Conservation (phyloP, 2,329 filamentous ascomycete species). For the Sclerotinia borealis region DNA sequence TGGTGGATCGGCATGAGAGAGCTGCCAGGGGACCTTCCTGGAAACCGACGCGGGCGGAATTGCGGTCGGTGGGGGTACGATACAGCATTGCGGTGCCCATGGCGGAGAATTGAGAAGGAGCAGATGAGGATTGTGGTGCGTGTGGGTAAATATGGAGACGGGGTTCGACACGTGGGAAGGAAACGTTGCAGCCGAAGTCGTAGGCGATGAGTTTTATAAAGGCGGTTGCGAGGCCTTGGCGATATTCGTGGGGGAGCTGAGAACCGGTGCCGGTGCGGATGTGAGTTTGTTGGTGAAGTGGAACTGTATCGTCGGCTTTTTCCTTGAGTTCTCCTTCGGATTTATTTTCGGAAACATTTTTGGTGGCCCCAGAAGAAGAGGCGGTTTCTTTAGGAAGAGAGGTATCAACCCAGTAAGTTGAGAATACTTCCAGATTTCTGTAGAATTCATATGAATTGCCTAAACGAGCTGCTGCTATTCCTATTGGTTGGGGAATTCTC, state of each 20-base stretch:
- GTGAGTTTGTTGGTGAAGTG: constrained; percentile 18
- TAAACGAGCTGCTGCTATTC: constrained; percentile 48
- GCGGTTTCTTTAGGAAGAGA: constrained; percentile 32
- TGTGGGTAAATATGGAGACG: constrained; percentile 45
- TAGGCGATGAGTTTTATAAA: constrained; percentile 61
- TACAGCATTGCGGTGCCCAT: constrained; percentile 51
- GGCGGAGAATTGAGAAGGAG: constrained; percentile 49
- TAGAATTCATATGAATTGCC: constrained; percentile 63
- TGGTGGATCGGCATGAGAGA: constrained; percentile 51
- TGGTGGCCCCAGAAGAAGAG: constrained; percentile 17
- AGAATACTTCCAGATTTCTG: constrained; percentile 53
- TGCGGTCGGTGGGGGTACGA: constrained; percentile 53
- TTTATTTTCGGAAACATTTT: constrained; percentile 5
- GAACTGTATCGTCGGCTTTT: constrained; percentile 17
- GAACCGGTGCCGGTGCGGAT: constrained; percentile 44
- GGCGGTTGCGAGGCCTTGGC: constrained; percentile 50
- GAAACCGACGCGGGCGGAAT: constrained; percentile 52
- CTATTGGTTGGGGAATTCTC: constrained; percentile 48
- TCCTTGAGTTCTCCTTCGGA: constrained; percentile 16
- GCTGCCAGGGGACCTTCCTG: constrained; percentile 57
- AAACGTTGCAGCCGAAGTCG: constrained; percentile 59
- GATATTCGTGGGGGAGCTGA: constrained; percentile 53
- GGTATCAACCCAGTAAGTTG: constrained; percentile 57
- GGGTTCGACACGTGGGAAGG: constrained; percentile 51
- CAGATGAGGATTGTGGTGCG: constrained; percentile 27